Evolutionary conservation across 139 green algal genomes (phyloP).

Genomic region (Picochlorum sp.): DNA sequence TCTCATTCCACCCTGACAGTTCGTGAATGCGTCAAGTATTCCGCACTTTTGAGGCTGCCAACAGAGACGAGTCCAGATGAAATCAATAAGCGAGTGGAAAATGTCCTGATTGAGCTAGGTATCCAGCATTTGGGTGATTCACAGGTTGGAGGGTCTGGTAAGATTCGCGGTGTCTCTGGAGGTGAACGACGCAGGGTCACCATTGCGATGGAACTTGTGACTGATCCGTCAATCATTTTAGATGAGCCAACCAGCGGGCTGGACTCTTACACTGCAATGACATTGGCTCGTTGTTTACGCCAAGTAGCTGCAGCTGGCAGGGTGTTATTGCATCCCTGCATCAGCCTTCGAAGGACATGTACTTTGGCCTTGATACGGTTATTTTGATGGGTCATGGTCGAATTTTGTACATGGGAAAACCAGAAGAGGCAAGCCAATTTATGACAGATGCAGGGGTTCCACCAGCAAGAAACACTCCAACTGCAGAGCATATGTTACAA

Average conservation of each 20-base stretch:
- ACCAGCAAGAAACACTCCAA: slow-evolving; percentile 20
- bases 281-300: slow-evolving; percentile 45
- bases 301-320: slow-evolving; percentile 36
- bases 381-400: slow-evolving; percentile 56
- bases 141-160: slow-evolving; percentile 31
- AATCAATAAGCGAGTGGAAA: slow-evolving; percentile 22
- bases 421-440: slow-evolving; percentile 16
- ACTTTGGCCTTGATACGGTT: slow-evolving; percentile 49
- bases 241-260: slow-evolving; percentile 65
- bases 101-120: slow-evolving; percentile 39
- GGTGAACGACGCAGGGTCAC: slow-evolving; percentile 45
- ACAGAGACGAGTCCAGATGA: slow-evolving; percentile 18
- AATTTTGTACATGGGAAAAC: slow-evolving; percentile 44
- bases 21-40: slow-evolving; percentile 57
- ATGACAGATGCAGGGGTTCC: slow-evolving; percentile 32
- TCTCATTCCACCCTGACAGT: slow-evolving; percentile 65
- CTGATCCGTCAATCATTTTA: slow-evolving; percentile 38
- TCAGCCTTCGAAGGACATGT: slow-evolving; percentile 64
- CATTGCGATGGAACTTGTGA: slow-evolving; percentile 73
- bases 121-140: slow-evolving; percentile 33
- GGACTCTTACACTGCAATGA: slow-evolving; percentile 59
- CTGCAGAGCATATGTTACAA: slow-evolving; percentile 47
- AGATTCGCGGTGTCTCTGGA: slow-evolving; percentile 27
- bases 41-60: slow-evolving; percentile 49
- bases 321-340: slow-evolving; percentile 65